phyloP scores from a whole-genome alignment of 2,329 filamentous ascomycete species.

The Microascus cirrosus region DNA sequence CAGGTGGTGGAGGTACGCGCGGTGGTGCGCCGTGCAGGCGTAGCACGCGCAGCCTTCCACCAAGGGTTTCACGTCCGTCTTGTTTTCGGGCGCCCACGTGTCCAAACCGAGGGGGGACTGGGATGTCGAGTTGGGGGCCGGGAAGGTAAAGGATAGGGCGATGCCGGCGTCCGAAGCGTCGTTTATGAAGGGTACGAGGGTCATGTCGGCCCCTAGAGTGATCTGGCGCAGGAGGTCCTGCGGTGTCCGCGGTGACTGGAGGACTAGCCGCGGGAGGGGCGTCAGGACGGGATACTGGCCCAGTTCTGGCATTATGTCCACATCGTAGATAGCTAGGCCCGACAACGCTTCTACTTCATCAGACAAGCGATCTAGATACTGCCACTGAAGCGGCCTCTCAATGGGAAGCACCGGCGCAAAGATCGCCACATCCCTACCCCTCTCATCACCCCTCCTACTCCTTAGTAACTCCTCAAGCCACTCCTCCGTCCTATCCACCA shows the following conservation, averaged over 20 bases:
- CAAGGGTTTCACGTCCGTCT: slow-evolving; percentile 52
- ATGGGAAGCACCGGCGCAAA: slow-evolving; percentile 66
- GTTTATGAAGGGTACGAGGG: slow-evolving; percentile 67
- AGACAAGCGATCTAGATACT: slow-evolving; percentile 64
- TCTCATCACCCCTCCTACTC: not conserved
- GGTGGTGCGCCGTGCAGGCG: slow-evolving; percentile 71
- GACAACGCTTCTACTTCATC: slow-evolving; percentile 48
- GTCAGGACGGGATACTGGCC: slow-evolving; percentile 38
- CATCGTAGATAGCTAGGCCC: slow-evolving; percentile 70
- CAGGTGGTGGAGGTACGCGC: slow-evolving; percentile 80
- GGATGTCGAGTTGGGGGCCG: slow-evolving; percentile 20
- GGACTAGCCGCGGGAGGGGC: slow-evolving; percentile 60
- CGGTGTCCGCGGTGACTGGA: slow-evolving; percentile 59
- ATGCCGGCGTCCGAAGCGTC: slow-evolving; percentile 73
- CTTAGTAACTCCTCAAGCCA: slow-evolving; percentile 63
- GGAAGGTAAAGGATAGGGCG: slow-evolving; percentile 70
- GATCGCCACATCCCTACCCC: slow-evolving; percentile 26
- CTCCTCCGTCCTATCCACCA: slow-evolving; percentile 73
- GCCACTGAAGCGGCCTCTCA: slow-evolving; percentile 61
- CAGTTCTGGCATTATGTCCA: slow-evolving; percentile 57
- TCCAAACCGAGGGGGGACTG: slow-evolving; percentile 56
- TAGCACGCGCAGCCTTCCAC: slow-evolving; percentile 62
- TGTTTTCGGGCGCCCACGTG: slow-evolving; percentile 59
- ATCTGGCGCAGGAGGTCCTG: slow-evolving; percentile 70
- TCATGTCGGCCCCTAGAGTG: slow-evolving; percentile 65